Percentiles rank a stretch among this genome's conserved stretches.
These are phyloP conservation scores for Casuarina equisetifolia DNA, from an alignment of 306 rosid species.

Conservation along the genomic window DNA sequence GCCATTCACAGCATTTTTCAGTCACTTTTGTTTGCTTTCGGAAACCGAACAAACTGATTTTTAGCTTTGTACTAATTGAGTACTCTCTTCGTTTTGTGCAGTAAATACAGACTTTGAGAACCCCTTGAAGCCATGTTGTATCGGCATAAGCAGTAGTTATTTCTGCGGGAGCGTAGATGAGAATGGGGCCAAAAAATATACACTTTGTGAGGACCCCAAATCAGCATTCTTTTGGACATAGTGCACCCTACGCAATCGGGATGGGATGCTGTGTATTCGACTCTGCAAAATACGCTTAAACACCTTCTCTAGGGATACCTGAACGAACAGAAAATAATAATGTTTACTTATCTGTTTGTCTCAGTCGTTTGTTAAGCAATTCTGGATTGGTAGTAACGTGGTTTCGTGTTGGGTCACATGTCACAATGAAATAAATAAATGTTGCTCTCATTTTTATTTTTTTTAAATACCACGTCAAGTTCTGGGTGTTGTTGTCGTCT, in stretches of 20 bases:
- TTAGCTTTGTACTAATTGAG: too few relatives aligned
- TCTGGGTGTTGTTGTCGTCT: too few relatives aligned
- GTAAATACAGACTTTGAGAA: conserved; percentile 39
- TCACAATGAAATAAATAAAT: background rate
- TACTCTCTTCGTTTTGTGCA: background rate
- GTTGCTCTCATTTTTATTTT: background rate
- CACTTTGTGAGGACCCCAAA: conserved; percentile 57
- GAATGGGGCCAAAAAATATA: conserved; percentile 51
- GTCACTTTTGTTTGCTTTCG: background rate
- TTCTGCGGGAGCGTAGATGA: conserved; percentile 65
- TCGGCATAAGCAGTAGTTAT: conserved; percentile 46
- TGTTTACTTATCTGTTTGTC: background rate
- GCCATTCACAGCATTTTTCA: background rate
- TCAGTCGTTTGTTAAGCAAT: background rate
- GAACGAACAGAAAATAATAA: background rate
- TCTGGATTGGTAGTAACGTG: background rate
- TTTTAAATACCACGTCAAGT: too few relatives aligned
- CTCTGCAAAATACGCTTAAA: conserved; percentile 36
- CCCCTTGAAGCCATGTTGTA: conserved; percentile 72
- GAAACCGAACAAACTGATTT: background rate
- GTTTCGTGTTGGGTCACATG: background rate
- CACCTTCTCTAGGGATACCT: conserved; percentile 16
- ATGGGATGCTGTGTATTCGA: conserved; percentile 72
- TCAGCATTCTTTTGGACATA: conserved; percentile 78
- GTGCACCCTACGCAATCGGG: conserved; percentile 82